phyloP scores from a whole-genome alignment of 1,284 basidiomycete genomes.

The Cutaneotrichosporon sp. region DNA sequence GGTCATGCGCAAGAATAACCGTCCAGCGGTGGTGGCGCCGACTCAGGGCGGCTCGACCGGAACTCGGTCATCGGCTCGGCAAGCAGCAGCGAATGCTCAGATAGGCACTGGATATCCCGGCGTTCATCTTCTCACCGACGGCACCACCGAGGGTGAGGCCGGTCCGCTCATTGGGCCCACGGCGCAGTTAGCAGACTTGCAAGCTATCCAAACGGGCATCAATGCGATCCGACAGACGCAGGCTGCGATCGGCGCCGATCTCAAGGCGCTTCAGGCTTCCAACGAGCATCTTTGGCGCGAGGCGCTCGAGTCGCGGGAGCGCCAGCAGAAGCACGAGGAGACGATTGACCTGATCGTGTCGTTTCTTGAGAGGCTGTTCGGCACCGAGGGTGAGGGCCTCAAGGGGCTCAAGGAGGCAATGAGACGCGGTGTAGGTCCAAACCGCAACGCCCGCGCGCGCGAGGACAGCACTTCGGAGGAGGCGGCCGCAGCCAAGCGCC shows the following conservation, averaged over 20 bases:
- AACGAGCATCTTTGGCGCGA: constrained; percentile 94
- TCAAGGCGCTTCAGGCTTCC: constrained; percentile 81
- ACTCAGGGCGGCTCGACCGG: constrained; percentile 27
- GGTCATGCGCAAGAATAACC: constrained; percentile 74
- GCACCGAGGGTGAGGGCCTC: constrained; percentile 55
- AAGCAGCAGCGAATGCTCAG: constrained; percentile 26
- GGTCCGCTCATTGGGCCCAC: constrained; percentile 31
- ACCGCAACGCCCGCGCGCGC: constrained; percentile 20
- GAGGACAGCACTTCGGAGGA: constrained; percentile 36
- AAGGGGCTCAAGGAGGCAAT: constrained; percentile 48
- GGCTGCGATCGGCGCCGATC: constrained; percentile 78
- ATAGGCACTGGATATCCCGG: constrained; percentile 20
- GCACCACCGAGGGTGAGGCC: constrained; percentile 44
- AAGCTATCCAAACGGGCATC: constrained; percentile 64
- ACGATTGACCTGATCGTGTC: constrained; percentile 95
- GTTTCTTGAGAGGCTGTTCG: constrained; percentile 91
- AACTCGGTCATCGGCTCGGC: constrained; percentile 37
- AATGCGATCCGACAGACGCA: constrained; percentile 88
- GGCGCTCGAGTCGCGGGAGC: constrained; percentile 71
- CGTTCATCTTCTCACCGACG: constrained; percentile 47
- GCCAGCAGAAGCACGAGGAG: constrained; percentile 88
- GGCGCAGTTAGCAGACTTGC: constrained; percentile 41
- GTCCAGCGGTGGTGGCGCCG: constrained; percentile 33
- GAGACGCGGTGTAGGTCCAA: constrained; percentile 34
- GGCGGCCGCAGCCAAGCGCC: constrained; percentile 34